Conservation (phyloP, 1,284 basidiomycete genomes). For the Ceratobasidium sp. region DNA sequence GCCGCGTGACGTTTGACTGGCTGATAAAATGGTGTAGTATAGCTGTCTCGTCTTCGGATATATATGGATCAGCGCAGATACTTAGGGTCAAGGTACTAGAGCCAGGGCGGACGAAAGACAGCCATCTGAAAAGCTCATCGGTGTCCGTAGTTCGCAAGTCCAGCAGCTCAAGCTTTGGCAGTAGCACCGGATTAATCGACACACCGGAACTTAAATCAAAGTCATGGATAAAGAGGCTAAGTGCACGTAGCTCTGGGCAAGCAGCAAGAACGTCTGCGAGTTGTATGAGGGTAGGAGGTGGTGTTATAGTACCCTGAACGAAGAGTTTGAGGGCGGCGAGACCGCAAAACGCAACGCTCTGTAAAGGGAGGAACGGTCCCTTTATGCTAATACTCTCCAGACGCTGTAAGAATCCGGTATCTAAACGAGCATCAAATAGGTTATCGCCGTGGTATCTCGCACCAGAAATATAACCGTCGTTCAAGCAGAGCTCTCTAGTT, state of each 20-base stretch:
- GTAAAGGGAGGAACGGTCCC: not conserved
- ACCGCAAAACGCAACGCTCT: not conserved
- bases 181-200: not conserved
- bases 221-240: not conserved
- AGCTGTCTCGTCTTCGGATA: not conserved
- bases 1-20: not conserved
- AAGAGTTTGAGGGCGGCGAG: not conserved
- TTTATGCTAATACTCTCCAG: not conserved
- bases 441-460: too few relatives aligned
- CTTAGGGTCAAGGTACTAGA: not conserved
- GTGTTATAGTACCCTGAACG: not conserved
- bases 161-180: not conserved
- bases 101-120: not conserved
- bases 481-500: not conserved
- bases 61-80: not conserved
- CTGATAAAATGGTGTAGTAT: not conserved
- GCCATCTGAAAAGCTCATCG: not conserved
- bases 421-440: too few relatives aligned
- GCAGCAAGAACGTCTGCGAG: not conserved
- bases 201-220: too few relatives aligned
- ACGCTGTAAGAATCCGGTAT: not conserved
- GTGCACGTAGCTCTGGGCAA: not conserved
- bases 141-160: not conserved
- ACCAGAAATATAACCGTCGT: too few relatives aligned
- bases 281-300: not conserved